Conservation (phyloP, 1,139 yeast genomes). For the Kurtzmaniella quercitrusa region DNA sequence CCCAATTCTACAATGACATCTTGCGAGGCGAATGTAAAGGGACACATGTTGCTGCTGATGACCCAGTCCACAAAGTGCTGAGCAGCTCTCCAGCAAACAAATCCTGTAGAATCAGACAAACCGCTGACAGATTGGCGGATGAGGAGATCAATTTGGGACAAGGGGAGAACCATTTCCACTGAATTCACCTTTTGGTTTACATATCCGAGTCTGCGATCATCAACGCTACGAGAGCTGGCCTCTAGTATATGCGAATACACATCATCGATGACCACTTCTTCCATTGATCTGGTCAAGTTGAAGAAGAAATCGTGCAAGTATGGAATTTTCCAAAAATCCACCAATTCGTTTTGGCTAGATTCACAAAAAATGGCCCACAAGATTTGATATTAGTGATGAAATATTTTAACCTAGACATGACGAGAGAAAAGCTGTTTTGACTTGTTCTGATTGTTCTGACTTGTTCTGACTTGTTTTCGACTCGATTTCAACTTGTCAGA, state of each 20-base stretch:
- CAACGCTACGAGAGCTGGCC: conserved; percentile 28
- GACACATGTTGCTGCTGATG: conserved; percentile 19
- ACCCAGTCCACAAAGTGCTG: conserved; percentile 54
- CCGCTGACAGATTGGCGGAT: conserved; percentile 41
- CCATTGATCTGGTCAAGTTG: conserved; percentile 9
- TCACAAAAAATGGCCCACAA: no score
- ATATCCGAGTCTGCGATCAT: conserved; percentile 43
- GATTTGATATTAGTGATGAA: no score
- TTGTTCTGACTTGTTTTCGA: no score
- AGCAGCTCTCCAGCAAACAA: conserved; percentile 59
- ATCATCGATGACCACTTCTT: conserved; percentile 18
- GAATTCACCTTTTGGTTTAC: conserved; percentile 31
- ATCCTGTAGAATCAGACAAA: conserved; percentile 60
- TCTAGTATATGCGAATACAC: conserved; percentile 48
- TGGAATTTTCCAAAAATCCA: no score
- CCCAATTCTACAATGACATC: conserved; percentile 56
- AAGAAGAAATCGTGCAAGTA: not conserved
- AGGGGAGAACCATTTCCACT: conserved; percentile 30
- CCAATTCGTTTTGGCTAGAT: no score
- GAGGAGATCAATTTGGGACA: conserved; percentile 23
- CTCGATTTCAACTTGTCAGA: no score
- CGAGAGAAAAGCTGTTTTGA: no score
- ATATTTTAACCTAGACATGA: no score
- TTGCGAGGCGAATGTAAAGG: conserved; percentile 17
- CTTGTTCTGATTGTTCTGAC: no score